Conservation (phyloP, 164 flowering plant genomes). For the Sextonia rubra region DNA sequence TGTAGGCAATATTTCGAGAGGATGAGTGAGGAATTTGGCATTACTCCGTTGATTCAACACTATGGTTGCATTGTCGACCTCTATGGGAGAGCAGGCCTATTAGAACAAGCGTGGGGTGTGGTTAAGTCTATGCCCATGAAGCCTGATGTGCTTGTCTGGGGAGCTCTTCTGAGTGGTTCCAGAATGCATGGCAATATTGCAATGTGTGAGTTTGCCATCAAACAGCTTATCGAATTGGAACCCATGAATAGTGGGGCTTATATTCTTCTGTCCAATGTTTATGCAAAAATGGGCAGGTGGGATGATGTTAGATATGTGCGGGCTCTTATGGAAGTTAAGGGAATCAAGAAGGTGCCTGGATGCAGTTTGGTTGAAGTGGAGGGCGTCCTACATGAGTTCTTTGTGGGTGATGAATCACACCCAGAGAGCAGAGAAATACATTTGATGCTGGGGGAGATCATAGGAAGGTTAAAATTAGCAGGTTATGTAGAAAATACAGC, state of each 20-base stretch:
- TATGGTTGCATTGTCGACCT: conserved; percentile 45
- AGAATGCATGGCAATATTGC: conserved; percentile 29
- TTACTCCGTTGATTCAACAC: conserved; percentile 32
- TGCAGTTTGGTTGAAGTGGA: conserved; percentile 36
- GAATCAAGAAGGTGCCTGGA: conserved; percentile 33
- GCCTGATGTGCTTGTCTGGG: conserved; percentile 44
- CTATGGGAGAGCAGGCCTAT: conserved; percentile 32
- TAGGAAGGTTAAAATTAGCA: conserved; percentile 22
- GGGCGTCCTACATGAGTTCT: conserved; percentile 39
- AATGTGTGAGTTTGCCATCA: conserved; percentile 27
- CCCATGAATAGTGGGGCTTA: conserved; percentile 32
- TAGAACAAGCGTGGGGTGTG: conserved; percentile 29
- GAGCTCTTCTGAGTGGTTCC: conserved; percentile 36
- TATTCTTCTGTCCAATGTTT: conserved; percentile 41
- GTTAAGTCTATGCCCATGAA: conserved; percentile 35
- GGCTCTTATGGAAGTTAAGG: conserved; percentile 26
- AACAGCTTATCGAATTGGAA: conserved; percentile 27
- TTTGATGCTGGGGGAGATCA: conserved; percentile 34
- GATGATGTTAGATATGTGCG: conserved; percentile 31
- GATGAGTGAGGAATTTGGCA: conserved; percentile 30
- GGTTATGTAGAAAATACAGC: conserved; percentile 25
- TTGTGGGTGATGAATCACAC: conserved; percentile 31
- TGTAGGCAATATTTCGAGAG: conserved; percentile 28
- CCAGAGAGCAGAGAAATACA: conserved; percentile 23
- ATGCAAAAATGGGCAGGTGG: conserved; percentile 33